A percentile compares a stretch with the other conserved stretches of the same genome.
Conservation (phyloP, 352 stramenopile species). For the Globisporangium middletonii region DNA sequence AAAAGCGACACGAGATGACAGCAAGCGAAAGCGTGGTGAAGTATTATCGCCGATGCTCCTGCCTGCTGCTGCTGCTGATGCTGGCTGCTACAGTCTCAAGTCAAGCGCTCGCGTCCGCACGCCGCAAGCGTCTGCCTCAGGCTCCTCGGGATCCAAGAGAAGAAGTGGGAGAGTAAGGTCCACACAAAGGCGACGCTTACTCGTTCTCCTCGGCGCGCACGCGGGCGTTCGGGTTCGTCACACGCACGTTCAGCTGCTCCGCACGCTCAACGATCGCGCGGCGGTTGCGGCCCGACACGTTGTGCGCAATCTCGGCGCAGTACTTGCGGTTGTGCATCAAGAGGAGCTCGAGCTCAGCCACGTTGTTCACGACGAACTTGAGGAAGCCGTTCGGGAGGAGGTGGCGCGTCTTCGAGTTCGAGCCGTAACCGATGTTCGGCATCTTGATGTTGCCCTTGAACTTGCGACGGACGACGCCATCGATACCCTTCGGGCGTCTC, state of each 20-base stretch:
- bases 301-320: conserved; percentile 98
- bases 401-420: conserved; percentile 98
- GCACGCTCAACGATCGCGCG: conserved; percentile 97
- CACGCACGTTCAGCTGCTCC: conserved; percentile 97
- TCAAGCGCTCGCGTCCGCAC: conserved; percentile 3
- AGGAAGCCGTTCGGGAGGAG: conserved; percentile 98
- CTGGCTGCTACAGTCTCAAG: conserved; percentile 11
- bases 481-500: conserved; percentile 99
- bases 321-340: conserved; percentile 96
- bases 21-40: conserved; percentile 29
- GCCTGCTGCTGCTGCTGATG: conserved; percentile 8
- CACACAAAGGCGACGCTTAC: conserved; percentile 36
- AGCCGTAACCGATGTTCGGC: conserved; percentile 99
- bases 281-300: conserved; percentile 95
- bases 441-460: conserved; percentile 99
- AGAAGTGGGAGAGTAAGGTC: conserved; percentile 10
- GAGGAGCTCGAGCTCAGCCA: conserved; percentile 96
- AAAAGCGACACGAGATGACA: neutral
- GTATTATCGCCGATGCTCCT: conserved; percentile 22
- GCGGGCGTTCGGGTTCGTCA: conserved; percentile 98
- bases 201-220: conserved; percentile 96
- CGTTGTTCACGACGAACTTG: conserved; percentile 98
- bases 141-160: conserved; percentile 13
- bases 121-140: too few species aligned
- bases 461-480: conserved; percentile 97